Evolutionary conservation across 2,329 filamentous ascomycete species (phyloP), one percentile per base, ranked within the genome.

Genomic region (Sporothrix humicola): DNA sequence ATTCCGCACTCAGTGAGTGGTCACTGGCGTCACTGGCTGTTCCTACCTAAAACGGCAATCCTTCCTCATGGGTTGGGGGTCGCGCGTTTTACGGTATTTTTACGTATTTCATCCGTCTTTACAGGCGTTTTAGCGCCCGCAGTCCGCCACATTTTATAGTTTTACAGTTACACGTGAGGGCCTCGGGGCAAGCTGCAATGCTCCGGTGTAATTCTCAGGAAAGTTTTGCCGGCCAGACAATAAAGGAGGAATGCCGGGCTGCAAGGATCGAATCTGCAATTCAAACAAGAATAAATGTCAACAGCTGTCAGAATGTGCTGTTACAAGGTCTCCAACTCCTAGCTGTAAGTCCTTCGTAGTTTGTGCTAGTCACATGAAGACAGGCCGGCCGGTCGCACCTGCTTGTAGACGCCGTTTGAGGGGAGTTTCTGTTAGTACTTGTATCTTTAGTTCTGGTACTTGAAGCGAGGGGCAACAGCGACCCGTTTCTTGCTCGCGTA

Each of bases 41-140:
- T 46, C 44, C 20, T 56, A 13, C 66, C 68, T 23, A 52, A 70
- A 56, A 31, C 20, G 58, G 72, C 72, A 73, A 70, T 70, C 56
- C 56, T 65, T 73, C 72, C 72, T 54, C 31, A 71, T 58, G 37
- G 37, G 69, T 71, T 52, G 23, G 13, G 56, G 20, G 23, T 48
- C 42, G 23, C 54, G 9, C 1, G n/a, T 54, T 20, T 54, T n/a
- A 54, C n/a, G 31, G 52, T 54, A 17, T n/a, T 52, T 54, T 54
- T 54, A 54, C 48, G 15, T 17, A 7, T n/a, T 48, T 63, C 31
- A 37, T 37, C 31, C 31, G 31, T 37, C 31, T 54, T 68, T 17
- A 52, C 13, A 68, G 63, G 13, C 23, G 58, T n/a, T 23, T 68
- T 72, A 56, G 70, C 48, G 58, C 46, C 70, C 26, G 46, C 46